Percentiles rank a stretch among this genome's conserved stretches.
Evolutionary conservation across 1,284 basidiomycete species (phyloP).

Genomic region (Sanguinoderma infundibulare): DNA sequence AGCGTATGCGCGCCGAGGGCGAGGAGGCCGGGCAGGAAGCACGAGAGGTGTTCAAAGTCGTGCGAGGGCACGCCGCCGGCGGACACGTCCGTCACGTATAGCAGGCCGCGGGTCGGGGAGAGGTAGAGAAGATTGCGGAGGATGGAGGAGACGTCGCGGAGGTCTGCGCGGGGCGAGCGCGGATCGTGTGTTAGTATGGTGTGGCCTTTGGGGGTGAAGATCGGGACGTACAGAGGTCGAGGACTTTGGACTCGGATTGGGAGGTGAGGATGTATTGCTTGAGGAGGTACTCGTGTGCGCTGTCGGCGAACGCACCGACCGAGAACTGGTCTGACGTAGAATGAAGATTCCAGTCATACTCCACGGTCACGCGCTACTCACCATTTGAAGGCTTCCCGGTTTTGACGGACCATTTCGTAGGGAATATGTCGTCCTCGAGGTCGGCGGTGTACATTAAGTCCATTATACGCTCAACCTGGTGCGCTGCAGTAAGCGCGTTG

Average conservation of each 20-base stretch:
- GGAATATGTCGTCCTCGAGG: constrained; percentile 58
- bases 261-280: constrained; percentile 73
- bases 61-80: constrained; percentile 45
- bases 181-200: too few species aligned
- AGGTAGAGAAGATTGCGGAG: constrained; percentile 69
- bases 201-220: neutral
- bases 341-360: neutral
- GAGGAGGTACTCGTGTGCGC: constrained; percentile 78
- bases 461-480: constrained; percentile 58
- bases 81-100: constrained; percentile 49
- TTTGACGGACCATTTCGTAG: constrained; percentile 52
- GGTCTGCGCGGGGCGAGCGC: constrained; percentile 48
- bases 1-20: constrained; percentile 72
- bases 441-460: constrained; percentile 49
- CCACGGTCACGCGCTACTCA: constrained; percentile 26
- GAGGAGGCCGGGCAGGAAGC: constrained; percentile 80
- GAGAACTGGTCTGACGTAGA: constrained; percentile 41
- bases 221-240: constrained; percentile 61
- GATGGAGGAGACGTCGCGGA: constrained; percentile 62
- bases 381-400: constrained; percentile 46
- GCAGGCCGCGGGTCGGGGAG: constrained; percentile 63
- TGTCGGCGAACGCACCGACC: constrained; percentile 69
- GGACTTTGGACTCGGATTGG: constrained; percentile 57
- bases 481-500: too few species aligned
- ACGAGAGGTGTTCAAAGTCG: constrained; percentile 75